These are phyloP conservation scores for Serendipita sp. DNA, from an alignment of 768 basidiomycete species.

Conservation along the genomic window DNA sequence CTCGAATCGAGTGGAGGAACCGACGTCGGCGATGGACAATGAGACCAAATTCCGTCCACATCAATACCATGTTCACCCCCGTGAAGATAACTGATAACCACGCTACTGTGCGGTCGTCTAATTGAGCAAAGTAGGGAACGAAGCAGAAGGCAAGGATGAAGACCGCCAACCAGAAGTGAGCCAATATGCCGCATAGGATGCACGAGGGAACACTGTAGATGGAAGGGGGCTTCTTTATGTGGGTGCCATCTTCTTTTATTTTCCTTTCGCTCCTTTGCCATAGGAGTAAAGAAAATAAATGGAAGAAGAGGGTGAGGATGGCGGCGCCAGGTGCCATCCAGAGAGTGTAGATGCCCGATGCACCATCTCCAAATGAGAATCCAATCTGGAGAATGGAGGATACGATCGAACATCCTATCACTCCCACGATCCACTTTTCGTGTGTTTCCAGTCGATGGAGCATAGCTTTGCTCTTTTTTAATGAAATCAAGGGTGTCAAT, in stretches of 20 bases:
- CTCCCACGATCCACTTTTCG: background rate
- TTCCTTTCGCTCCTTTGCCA: background rate
- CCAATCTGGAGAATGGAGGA: background rate
- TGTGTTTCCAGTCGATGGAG: too few relatives aligned
- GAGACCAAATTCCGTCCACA: too few relatives aligned
- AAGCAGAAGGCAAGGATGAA: too few relatives aligned
- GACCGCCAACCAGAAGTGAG: background rate
- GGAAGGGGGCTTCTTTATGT: background rate
- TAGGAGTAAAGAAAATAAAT: background rate
- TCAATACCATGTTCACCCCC: too few relatives aligned
- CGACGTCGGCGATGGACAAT: too few relatives aligned
- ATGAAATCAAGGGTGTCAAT: too few relatives aligned
- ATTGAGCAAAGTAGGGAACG: too few relatives aligned
- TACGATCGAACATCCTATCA: background rate
- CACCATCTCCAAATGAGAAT: background rate
- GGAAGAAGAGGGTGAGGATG: background rate
- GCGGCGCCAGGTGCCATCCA: background rate
- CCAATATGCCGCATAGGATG: background rate
- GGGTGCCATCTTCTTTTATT: background rate
- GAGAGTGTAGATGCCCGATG: background rate
- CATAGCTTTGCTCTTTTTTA: too few relatives aligned
- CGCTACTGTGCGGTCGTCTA: too few relatives aligned
- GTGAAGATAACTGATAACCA: too few relatives aligned
- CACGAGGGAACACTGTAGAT: background rate
- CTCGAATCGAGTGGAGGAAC: too few relatives aligned